Evolutionary conservation across 179 eudicot species (phyloP).

Genomic region (Amaranthus tricolor): DNA sequence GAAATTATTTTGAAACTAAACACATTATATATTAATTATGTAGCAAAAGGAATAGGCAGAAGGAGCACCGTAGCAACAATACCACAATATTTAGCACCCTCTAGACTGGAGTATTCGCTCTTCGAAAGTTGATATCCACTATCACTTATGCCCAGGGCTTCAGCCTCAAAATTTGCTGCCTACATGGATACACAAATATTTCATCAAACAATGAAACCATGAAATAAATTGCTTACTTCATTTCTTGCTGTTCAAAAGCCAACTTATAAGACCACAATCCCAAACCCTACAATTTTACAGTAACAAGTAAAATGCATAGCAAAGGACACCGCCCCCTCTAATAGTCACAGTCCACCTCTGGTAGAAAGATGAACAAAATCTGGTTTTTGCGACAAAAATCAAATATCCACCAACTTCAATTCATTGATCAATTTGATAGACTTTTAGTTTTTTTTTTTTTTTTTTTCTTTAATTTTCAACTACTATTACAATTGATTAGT

Average conservation of each 20-base stretch:
- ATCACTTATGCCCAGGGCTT: slow-evolving; percentile 50
- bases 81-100: slow-evolving; percentile 71
- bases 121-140: slow-evolving; percentile 48
- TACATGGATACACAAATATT: slow-evolving; percentile 30
- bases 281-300: no score
- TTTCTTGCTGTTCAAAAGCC: neutral
- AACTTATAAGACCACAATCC: neutral
- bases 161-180: slow-evolving; percentile 74
- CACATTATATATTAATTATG: neutral
- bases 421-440: no score
- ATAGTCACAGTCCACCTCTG: neutral
- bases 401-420: neutral
- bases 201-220: neutral
- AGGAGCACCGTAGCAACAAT: slow-evolving; percentile 31
- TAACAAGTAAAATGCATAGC: neutral
- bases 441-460: no score
- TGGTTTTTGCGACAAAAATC: neutral
- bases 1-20: neutral
- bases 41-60: slow-evolving; percentile 19
- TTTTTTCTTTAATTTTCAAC: no score
- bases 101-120: slow-evolving; percentile 41
- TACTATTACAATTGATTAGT: no score
- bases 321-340: neutral
- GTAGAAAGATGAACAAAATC: no score
- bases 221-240: no score